Percentiles rank a stretch among this genome's conserved stretches.
These are phyloP conservation scores for Trifolium subterraneum DNA, from an alignment of 306 rosid species.

Conservation along the genomic window DNA sequence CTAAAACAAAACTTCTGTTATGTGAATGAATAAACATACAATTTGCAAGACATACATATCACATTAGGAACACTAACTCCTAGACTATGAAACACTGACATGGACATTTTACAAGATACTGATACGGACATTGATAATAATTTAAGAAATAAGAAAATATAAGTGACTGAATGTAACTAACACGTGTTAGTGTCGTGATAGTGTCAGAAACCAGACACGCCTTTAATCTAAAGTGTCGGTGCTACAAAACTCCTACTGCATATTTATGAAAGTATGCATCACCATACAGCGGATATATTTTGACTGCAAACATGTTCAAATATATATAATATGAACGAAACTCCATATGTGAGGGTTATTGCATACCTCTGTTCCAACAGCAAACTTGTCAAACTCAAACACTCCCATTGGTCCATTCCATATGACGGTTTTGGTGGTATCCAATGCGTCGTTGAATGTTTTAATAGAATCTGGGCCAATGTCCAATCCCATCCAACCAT, in stretches of 20 bases:
- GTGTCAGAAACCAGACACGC: not conserved
- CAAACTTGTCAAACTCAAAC: conserved; percentile 96
- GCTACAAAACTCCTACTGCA: not conserved
- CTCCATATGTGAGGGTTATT: not conserved
- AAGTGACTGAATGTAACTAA: not conserved
- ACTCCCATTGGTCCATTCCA: conserved; percentile 99
- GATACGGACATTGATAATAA: not conserved
- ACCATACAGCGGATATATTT: conserved; percentile 28
- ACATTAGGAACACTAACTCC: not conserved
- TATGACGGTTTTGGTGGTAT: conserved; percentile 85
- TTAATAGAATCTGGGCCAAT: conserved; percentile 95
- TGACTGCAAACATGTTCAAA: conserved; percentile 11
- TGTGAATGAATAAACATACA: conserved; percentile 20
- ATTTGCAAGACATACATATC: conserved; percentile 20
- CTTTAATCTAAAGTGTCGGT: not conserved
- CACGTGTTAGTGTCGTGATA: not conserved
- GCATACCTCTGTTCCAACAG: conserved; percentile 92
- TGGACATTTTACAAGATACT: not conserved
- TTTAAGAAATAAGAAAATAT: not conserved
- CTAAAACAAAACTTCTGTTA: conserved; percentile 9
- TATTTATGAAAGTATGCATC: not conserved
- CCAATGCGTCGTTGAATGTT: conserved; percentile 85
- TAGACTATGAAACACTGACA: not conserved
- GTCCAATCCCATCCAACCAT: conserved; percentile 99
- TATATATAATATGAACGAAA: conserved; percentile 19